phyloP scores from a whole-genome alignment of 2,329 filamentous ascomycete genomes.

The Xylaria sp. region DNA sequence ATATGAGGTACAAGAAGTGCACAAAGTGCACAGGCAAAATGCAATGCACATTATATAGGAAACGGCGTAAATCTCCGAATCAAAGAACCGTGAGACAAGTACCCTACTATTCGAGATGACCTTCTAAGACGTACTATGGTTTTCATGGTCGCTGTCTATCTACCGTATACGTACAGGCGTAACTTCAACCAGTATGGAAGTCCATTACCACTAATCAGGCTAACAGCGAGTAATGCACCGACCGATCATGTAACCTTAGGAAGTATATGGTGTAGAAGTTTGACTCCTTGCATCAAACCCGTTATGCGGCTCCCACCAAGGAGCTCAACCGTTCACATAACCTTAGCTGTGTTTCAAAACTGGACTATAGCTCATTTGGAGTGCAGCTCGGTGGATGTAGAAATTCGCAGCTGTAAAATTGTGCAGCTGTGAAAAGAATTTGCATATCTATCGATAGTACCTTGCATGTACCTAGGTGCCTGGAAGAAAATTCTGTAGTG shows the following conservation, averaged over 20 bases:
- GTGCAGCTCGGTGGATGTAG: not conserved
- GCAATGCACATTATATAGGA: not conserved
- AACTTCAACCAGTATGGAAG: no score
- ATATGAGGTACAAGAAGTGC: no score
- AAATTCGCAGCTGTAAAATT: not conserved
- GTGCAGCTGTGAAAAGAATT: not conserved
- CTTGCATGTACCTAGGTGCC: not conserved
- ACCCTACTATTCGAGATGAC: not conserved
- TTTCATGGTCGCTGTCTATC: not conserved
- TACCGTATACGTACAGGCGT: not conserved
- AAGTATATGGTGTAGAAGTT: not conserved
- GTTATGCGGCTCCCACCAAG: not conserved
- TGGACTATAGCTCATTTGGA: not conserved
- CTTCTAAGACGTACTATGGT: not conserved
- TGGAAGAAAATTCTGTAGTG: conserved; percentile 1
- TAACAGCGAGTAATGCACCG: not conserved
- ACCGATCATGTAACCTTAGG: not conserved
- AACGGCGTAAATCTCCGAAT: not conserved
- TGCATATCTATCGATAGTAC: not conserved
- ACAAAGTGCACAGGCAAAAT: no score
- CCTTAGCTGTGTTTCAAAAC: not conserved
- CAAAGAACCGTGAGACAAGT: not conserved
- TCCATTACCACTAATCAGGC: no score
- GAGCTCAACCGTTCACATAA: not conserved
- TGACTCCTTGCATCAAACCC: not conserved